phyloP scores from a whole-genome alignment of 1,139 yeast species.

The Casaregolazyma lundiana region DNA sequence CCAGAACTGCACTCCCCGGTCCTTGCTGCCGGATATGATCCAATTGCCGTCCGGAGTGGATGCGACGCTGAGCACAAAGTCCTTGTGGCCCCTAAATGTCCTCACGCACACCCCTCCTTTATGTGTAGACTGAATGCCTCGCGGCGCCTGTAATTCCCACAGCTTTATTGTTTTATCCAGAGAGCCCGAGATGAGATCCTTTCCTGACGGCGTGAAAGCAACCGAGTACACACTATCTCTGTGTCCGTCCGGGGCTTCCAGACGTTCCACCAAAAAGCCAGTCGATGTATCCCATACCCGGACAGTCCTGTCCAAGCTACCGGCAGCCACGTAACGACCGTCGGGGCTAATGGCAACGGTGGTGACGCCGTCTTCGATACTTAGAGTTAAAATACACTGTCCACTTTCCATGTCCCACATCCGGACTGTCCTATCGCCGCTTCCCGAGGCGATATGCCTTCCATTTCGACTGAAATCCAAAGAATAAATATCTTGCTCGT shows the following conservation, averaged over 20 bases:
- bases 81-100: conserved; percentile 94
- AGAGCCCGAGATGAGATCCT: conserved; percentile 91
- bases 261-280: conserved; percentile 80
- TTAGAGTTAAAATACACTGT: conserved; percentile 81
- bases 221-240: conserved; percentile 95
- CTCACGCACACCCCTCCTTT: conserved; percentile 66
- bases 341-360: conserved; percentile 97
- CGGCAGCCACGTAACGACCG: conserved; percentile 92
- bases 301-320: conserved; percentile 91
- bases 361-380: conserved; percentile 96
- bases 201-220: conserved; percentile 87
- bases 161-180: conserved; percentile 93
- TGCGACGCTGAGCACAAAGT: conserved; percentile 90
- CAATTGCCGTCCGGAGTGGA: conserved; percentile 92
- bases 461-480: conserved; percentile 96
- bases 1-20: conserved; percentile 97
- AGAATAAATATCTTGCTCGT: conserved; percentile 96
- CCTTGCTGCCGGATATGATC: conserved; percentile 91
- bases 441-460: conserved; percentile 87
- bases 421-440: conserved; percentile 94
- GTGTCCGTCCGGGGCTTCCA: conserved; percentile 94
- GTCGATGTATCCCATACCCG: conserved; percentile 97
- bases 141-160: conserved; percentile 73
- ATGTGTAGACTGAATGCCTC: conserved; percentile 37
- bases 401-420: conserved; percentile 95